phyloP scores from a whole-genome alignment of 192 early-diverging fungal species.

The Rhizophagus sp. region DNA sequence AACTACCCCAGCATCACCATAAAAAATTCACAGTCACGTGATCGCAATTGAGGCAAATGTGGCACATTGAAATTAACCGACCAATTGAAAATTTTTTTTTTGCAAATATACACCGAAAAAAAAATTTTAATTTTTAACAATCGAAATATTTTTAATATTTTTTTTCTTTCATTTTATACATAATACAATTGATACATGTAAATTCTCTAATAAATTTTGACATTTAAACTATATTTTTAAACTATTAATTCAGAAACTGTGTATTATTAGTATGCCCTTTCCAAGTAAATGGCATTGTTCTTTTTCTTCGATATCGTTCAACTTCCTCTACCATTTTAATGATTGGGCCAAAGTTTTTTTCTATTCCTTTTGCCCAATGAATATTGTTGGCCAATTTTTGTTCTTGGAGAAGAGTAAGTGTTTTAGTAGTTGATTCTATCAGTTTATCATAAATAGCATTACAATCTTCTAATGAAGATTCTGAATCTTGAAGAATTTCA shows the following conservation, averaged over 20 bases:
- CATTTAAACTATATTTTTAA: too few species aligned
- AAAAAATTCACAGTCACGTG: too few species aligned
- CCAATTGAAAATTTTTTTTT: too few species aligned
- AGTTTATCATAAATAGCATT: constrained; percentile 16
- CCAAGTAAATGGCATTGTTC: background rate
- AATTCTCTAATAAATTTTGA: too few species aligned
- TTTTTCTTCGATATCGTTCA: background rate
- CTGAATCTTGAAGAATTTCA: background rate
- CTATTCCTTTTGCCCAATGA: background rate
- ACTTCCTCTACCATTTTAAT: background rate
- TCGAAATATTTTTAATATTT: too few species aligned
- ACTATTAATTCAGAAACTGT: constrained; percentile 8
- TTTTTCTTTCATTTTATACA: too few species aligned
- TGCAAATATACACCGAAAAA: too few species aligned
- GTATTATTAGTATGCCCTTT: constrained; percentile 13
- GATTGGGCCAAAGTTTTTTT: background rate
- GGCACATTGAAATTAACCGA: too few species aligned
- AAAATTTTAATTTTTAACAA: too few species aligned
- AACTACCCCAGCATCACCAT: too few species aligned
- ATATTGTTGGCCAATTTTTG: background rate
- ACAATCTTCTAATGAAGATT: background rate
- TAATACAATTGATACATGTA: too few species aligned
- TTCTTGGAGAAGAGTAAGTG: background rate
- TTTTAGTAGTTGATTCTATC: constrained; percentile 7
- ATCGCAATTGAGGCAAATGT: too few species aligned